A percentile compares a stretch with the other conserved stretches of the same genome.
These are phyloP conservation scores for Mycosphaerella sp. DNA, from an alignment of 2,329 filamentous ascomycete species.

Conservation along the genomic window DNA sequence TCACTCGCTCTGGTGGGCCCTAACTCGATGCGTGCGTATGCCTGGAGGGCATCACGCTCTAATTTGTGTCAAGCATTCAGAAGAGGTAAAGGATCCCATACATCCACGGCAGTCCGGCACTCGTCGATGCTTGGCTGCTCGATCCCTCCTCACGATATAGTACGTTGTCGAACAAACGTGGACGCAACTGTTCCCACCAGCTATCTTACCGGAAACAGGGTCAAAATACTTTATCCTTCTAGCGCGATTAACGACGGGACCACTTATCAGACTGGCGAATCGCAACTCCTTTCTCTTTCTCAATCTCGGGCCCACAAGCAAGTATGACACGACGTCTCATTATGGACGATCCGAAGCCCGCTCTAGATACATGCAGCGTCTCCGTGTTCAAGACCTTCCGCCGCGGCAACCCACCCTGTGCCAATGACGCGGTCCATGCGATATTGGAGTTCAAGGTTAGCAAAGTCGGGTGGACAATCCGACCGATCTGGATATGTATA, in stretches of 20 bases:
- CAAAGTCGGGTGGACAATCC: background rate
- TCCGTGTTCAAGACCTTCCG: background rate
- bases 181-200: background rate
- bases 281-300: background rate
- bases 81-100: slow-evolving; percentile 8
- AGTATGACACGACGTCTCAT: background rate
- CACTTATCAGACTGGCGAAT: background rate
- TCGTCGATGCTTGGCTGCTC: slow-evolving; percentile 11
- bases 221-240: background rate
- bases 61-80: background rate
- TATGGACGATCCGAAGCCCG: background rate
- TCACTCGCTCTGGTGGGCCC: background rate
- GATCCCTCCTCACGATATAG: background rate
- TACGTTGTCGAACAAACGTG: background rate
- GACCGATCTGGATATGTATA: slow-evolving; percentile 4
- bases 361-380: background rate
- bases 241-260: too few relatives aligned
- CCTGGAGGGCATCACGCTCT: background rate
- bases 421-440: background rate
- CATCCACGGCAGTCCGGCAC: slow-evolving; percentile 13
- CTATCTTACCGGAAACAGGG: background rate
- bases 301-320: background rate
- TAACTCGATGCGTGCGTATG: background rate
- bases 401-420: background rate
- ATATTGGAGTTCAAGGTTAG: slow-evolving; percentile 2